These are phyloP conservation scores for Abrus precatorius DNA, from an alignment of 306 rosid genomes.

Conservation along the genomic window DNA sequence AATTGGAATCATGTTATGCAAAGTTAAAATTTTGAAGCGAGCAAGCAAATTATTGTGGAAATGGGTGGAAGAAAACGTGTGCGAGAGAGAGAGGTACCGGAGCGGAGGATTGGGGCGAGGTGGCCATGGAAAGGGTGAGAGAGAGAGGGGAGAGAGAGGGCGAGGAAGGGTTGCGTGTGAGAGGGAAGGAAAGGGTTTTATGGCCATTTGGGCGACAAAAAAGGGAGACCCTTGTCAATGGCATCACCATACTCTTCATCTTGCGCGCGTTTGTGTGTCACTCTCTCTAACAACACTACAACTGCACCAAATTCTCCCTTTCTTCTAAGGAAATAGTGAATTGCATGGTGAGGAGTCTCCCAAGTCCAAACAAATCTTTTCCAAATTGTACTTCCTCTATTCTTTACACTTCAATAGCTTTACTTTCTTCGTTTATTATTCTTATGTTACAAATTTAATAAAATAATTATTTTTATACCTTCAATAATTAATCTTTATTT, in stretches of 20 bases:
- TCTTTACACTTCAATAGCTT: too few species aligned
- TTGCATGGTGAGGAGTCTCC: neutral
- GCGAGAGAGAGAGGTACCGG: slow-evolving; percentile 56
- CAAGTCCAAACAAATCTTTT: neutral
- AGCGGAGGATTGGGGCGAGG: slow-evolving; percentile 67
- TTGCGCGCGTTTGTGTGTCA: slow-evolving; percentile 1
- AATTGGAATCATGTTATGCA: neutral
- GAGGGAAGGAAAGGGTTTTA: slow-evolving; percentile 48
- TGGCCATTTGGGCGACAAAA: slow-evolving; percentile 54
- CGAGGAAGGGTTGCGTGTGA: slow-evolving; percentile 48
- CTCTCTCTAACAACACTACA: slow-evolving; percentile 9
- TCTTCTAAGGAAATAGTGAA: neutral
- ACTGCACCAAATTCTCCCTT: neutral
- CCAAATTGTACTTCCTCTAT: too few species aligned
- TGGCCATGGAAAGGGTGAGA: slow-evolving; percentile 74
- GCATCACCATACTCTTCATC: slow-evolving; percentile 68
- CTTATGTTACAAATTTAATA: too few species aligned
- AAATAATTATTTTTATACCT: too few species aligned
- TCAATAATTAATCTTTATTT: too few species aligned
- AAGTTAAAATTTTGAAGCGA: slow-evolving; percentile 30
- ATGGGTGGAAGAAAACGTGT: slow-evolving; percentile 17
- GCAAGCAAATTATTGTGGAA: neutral
- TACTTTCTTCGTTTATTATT: too few species aligned
- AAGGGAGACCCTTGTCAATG: slow-evolving; percentile 56
- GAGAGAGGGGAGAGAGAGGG: slow-evolving; percentile 46